Base-by-base conservation (phyloP, 768 basidiomycete species). In the Gautieria morchelliformis region DNA sequence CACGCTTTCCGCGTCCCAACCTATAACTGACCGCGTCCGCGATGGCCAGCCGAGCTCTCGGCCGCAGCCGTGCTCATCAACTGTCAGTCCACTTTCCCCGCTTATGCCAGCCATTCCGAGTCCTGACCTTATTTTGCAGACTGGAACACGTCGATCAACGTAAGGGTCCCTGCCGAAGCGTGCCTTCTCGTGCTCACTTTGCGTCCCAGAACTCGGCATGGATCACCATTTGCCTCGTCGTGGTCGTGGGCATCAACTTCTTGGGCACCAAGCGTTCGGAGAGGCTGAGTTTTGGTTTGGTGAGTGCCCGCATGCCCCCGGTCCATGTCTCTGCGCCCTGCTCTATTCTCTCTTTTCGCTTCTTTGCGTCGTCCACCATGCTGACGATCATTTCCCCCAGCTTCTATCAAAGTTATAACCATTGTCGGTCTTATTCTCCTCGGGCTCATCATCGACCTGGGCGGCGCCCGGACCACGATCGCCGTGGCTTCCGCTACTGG, bases 21-120 rank as follows among this genome's bases (percentile, higher is more conserved):
- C n/a, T n/a, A n/a, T n/a, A n/a, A n/a, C n/a, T n/a, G n/a, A n/a
- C n/a, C n/a, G n/a, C n/a, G n/a, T n/a, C n/a, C n/a, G n/a, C n/a
- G n/a, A n/a, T n/a, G n/a, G n/a, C n/a, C 86, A 4, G 85, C 87
- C 0, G 87, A 89, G 66, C 72, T 89, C 6, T 81, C 80, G 59
- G 88, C 87, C 4, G 81, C 88, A 0, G 79, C 90, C 4, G 78
- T 93, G 19, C 70, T 95, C 24, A 81, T 95, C 63, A 73, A 84
- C 41, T 91, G 50, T 52, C 15, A 15, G 53, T 55, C 4, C 10
- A 37, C 2, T 17, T 10, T 17, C 42, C 32, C 22, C 3, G 7
- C 14, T 30, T 24, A 12, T 22, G 7, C 8, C n/a, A 11, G 19
- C n/a, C 48, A 19, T 19, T 5, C 12, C 24, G 6, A 19, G 17